Conservation (phyloP, 768 basidiomycete genomes). For the Leccinum rimulosum region DNA sequence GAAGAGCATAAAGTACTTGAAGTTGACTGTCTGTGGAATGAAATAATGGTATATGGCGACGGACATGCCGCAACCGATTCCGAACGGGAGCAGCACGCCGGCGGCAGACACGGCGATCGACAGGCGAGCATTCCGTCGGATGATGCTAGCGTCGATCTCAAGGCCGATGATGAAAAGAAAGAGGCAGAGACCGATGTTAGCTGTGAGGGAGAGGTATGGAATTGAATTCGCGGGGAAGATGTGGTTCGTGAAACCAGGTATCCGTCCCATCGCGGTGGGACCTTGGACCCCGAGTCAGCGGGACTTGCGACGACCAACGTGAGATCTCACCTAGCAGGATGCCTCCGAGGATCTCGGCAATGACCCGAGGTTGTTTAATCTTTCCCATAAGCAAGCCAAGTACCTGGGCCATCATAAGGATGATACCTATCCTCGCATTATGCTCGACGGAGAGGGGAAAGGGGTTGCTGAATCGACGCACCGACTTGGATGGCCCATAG, state of each 20-base stretch:
- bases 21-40: constrained; percentile 56
- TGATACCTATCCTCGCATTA: constrained; percentile 41
- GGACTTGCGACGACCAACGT: constrained; percentile 37
- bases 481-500: constrained; percentile 79
- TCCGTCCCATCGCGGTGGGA: constrained; percentile 68
- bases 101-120: constrained; percentile 69
- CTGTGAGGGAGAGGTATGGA: constrained; percentile 80
- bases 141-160: constrained; percentile 79
- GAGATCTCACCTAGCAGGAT: constrained; percentile 65
- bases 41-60: constrained; percentile 77
- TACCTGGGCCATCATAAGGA: constrained; percentile 84
- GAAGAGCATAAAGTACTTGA: constrained; percentile 92
- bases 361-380: constrained; percentile 88
- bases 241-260: constrained; percentile 83
- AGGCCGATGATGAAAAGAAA: constrained; percentile 94
- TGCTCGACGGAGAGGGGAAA: neutral
- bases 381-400: constrained; percentile 62
- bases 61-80: constrained; percentile 71
- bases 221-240: constrained; percentile 75
- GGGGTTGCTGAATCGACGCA: constrained; percentile 30
- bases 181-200: constrained; percentile 84
- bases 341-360: constrained; percentile 90
- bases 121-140: constrained; percentile 70
- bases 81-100: constrained; percentile 84
- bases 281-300: constrained; percentile 7